phyloP scores from a whole-genome alignment of 768 basidiomycete species.

The Leccinum pellstonianum region DNA sequence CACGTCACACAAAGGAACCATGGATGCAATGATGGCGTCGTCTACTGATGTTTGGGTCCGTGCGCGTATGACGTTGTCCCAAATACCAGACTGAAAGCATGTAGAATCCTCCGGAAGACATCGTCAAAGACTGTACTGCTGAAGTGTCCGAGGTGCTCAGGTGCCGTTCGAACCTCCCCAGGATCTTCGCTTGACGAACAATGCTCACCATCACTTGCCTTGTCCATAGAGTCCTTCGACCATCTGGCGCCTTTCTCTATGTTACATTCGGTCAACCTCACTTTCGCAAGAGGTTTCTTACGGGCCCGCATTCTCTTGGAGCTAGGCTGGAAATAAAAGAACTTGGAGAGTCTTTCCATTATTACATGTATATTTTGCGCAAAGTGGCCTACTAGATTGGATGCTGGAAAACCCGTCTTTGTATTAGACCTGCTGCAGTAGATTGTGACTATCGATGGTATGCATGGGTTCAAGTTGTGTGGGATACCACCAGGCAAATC shows the following conservation, averaged over 20 bases:
- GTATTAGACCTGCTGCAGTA: neutral
- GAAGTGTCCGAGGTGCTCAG: slow-evolving; percentile 78
- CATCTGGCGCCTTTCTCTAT: slow-evolving; percentile 66
- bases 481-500: neutral
- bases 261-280: slow-evolving; percentile 90
- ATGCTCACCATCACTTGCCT: neutral
- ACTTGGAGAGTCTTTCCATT: slow-evolving; percentile 80
- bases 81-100: neutral
- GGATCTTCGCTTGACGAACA: neutral
- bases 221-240: slow-evolving; percentile 57
- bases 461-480: neutral
- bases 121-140: slow-evolving; percentile 66
- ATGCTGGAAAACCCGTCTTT: neutral
- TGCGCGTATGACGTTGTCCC: neutral
- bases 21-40: slow-evolving; percentile 88
- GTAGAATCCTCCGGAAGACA: slow-evolving; percentile 72
- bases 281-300: slow-evolving; percentile 72
- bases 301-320: slow-evolving; percentile 38
- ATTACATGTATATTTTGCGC: slow-evolving; percentile 72
- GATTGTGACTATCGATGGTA: neutral
- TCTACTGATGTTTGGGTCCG: slow-evolving; percentile 82
- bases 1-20: slow-evolving; percentile 49
- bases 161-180: slow-evolving; percentile 30
- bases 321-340: slow-evolving; percentile 66
- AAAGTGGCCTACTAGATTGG: slow-evolving; percentile 26